These are phyloP conservation scores for Lodderomyces beijingensis DNA, from an alignment of 1,139 yeast genomes.

Conservation along the genomic window DNA sequence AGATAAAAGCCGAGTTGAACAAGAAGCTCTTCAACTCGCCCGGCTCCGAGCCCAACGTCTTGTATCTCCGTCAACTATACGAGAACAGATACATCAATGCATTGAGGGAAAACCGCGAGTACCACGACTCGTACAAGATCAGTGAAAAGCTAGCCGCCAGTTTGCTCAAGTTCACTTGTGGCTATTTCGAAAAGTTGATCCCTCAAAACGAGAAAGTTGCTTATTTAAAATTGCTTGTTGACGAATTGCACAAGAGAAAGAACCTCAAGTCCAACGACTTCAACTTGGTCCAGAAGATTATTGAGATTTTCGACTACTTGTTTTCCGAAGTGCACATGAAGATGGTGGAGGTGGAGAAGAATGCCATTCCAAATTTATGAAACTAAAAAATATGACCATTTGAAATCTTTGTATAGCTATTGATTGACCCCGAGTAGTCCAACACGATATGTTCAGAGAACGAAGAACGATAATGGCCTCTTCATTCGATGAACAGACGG, in stretches of 20 bases:
- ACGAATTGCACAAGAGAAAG: constrained; percentile 8
- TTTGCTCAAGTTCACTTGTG: constrained; percentile 4
- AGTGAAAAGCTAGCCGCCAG: constrained; percentile 3
- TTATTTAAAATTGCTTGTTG: constrained; percentile 6
- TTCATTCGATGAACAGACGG: no score
- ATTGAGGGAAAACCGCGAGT: constrained; percentile 6
- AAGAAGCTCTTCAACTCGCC: constrained; percentile 1
- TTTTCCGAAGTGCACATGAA: constrained; percentile 1
- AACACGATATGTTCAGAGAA: no score
- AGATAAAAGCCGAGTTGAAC: not conserved
- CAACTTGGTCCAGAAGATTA: constrained; percentile 5
- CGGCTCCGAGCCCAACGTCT: not conserved
- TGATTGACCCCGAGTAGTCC: no score
- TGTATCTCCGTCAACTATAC: constrained; percentile 8
- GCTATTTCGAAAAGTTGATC: constrained; percentile 5
- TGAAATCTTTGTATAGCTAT: no score
- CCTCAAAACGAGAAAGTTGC: constrained; percentile 6
- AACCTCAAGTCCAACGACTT: constrained; percentile 6
- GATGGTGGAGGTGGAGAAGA: constrained; percentile 3
- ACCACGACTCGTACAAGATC: constrained; percentile 8
- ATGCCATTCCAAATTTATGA: not conserved
- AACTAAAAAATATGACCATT: no score
- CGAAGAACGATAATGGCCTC: no score
- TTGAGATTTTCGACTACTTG: constrained; percentile 2
- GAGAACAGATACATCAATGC: constrained; percentile 8